Percentiles rank a stretch among this genome's conserved stretches.
Evolutionary conservation across 805 yeast species (phyloP).

Genomic region (Suhomyces emberorum): DNA sequence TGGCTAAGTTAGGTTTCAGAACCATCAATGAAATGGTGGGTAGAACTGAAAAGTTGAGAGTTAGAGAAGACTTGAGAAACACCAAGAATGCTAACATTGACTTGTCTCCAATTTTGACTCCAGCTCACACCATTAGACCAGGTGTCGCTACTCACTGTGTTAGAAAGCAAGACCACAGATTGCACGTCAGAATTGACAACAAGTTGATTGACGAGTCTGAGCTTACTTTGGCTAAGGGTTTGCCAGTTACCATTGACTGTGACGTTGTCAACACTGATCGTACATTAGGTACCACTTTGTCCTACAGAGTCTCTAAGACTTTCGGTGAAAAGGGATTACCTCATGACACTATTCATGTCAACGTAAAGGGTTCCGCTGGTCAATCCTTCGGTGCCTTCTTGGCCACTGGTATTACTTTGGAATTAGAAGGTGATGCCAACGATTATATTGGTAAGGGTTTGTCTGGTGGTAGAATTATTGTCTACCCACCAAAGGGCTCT

Average conservation of each 20-base stretch:
- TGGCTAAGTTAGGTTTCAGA: conserved; percentile 95
- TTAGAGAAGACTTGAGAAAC: conserved; percentile 79
- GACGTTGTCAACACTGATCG: conserved; percentile 95
- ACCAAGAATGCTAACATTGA: conserved; percentile 91
- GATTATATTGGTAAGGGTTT: conserved; percentile 98
- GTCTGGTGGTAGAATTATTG: conserved; percentile 90
- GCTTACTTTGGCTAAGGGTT: conserved; percentile 90
- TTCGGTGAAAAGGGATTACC: conserved; percentile 95
- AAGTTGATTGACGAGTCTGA: conserved; percentile 95
- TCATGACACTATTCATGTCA: conserved; percentile 92
- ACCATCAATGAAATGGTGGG: conserved; percentile 98
- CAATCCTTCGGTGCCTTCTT: conserved; percentile 98
- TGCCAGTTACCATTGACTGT: conserved; percentile 91
- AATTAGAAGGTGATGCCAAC: conserved; percentile 95
- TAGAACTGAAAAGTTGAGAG: conserved; percentile 84
- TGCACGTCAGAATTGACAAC: conserved; percentile 92
- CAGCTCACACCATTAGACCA: conserved; percentile 94
- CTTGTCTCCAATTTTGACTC: conserved; percentile 89
- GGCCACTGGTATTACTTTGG: conserved; percentile 93
- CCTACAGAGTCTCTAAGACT: conserved; percentile 88
- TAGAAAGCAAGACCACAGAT: conserved; percentile 89
- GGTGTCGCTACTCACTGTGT: conserved; percentile 93
- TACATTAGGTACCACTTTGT: conserved; percentile 90
- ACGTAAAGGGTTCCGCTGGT: conserved; percentile 91
- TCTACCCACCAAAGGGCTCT: conserved; percentile 85